Evolutionary conservation across 2,329 filamentous ascomycete genomes (phyloP).

Genomic region (Geosmithia putterillii): DNA sequence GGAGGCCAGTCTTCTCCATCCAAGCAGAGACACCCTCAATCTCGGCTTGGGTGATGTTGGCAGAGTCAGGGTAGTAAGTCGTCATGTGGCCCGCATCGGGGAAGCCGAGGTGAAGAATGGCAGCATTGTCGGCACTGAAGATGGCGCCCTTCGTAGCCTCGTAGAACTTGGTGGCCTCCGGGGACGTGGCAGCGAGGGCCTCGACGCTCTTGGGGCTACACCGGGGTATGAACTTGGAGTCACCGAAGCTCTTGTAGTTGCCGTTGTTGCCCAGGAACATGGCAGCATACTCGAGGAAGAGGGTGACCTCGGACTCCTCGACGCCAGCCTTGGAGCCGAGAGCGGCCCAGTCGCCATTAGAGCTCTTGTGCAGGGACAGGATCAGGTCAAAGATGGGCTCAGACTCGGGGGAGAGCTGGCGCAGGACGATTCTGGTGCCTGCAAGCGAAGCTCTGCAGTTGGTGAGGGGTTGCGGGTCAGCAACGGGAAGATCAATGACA

Average conservation of each 20-base stretch:
- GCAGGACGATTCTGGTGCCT: constrained; percentile 65
- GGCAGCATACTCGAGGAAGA: constrained; percentile 65
- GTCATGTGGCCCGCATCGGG: constrained; percentile 65
- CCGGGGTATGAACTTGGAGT: constrained; percentile 72
- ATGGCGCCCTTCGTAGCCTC: constrained; percentile 59
- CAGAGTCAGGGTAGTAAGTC: constrained; percentile 70
- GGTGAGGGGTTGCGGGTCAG: background rate
- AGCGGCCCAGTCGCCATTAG: constrained; percentile 57
- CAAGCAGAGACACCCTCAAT: constrained; percentile 62
- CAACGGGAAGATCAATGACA: background rate
- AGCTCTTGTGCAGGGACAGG: constrained; percentile 54
- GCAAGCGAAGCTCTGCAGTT: constrained; percentile 56
- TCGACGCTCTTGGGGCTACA: constrained; percentile 51
- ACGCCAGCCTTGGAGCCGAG: constrained; percentile 54
- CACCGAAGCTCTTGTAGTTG: constrained; percentile 82
- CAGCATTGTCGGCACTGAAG: constrained; percentile 52
- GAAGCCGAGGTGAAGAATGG: constrained; percentile 65
- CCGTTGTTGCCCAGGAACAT: constrained; percentile 72
- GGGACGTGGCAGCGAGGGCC: constrained; percentile 47
- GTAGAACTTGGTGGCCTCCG: constrained; percentile 52
- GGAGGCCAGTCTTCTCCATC: constrained; percentile 58
- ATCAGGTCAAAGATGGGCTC: constrained; percentile 76
- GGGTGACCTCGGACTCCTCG: constrained; percentile 47
- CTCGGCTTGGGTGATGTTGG: constrained; percentile 61
- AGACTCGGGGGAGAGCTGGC: constrained; percentile 72